Percentiles rank a stretch among this genome's conserved stretches.
Conservation (phyloP, 176 grass and related monocot species). For the Sorghum bicolor region DNA sequence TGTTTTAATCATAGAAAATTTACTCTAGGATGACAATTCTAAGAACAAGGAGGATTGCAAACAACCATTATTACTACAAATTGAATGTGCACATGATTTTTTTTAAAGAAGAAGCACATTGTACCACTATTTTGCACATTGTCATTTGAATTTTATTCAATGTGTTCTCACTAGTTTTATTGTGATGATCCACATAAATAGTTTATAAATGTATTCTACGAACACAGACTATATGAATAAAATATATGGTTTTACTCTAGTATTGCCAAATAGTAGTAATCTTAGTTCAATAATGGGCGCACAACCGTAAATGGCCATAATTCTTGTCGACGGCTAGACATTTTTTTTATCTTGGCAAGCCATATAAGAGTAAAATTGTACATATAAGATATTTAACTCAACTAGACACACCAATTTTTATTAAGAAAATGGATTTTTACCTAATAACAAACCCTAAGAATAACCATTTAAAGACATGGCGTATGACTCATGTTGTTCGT, state of each 20-base stretch:
- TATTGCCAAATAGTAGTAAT: background rate
- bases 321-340: background rate
- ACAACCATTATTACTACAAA: background rate
- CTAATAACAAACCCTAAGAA: background rate
- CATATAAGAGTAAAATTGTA: too few species aligned
- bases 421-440: background rate
- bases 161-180: background rate
- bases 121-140: background rate
- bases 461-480: background rate
- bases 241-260: background rate
- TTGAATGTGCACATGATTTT: background rate
- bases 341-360: background rate
- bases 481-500: too few species aligned
- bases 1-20: background rate
- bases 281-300: background rate
- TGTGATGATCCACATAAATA: background rate
- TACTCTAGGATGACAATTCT: background rate
- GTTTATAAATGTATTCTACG: background rate
- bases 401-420: background rate
- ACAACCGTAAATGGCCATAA: background rate
- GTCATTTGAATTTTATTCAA: background rate
- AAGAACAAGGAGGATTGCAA: background rate
- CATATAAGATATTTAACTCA: background rate
- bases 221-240: background rate
- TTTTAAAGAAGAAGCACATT: background rate